These are phyloP conservation scores for Gnomoniopsis sp. DNA, from an alignment of 2,329 filamentous ascomycete species.

Conservation along the genomic window DNA sequence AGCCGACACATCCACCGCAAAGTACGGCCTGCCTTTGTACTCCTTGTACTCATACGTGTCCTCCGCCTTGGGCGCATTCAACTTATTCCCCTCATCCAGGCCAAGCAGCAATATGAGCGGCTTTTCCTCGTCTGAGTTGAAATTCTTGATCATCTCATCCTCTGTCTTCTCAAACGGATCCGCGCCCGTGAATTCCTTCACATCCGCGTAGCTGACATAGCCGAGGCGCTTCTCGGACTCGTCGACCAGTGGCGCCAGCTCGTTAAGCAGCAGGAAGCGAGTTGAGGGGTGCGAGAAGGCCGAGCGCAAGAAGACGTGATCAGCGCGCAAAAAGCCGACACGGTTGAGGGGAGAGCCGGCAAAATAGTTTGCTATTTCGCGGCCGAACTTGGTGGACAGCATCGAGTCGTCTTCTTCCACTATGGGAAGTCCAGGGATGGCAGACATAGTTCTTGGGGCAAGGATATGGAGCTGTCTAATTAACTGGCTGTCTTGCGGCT, in stretches of 20 bases:
- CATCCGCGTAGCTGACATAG: slow-evolving; percentile 65
- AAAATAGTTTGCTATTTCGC: slow-evolving; percentile 81
- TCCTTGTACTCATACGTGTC: slow-evolving; percentile 59
- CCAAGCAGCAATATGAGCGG: slow-evolving; percentile 83
- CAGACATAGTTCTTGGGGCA: slow-evolving; percentile 1
- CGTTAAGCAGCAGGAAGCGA: slow-evolving; percentile 73
- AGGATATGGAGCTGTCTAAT: not conserved
- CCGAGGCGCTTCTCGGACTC: slow-evolving; percentile 57
- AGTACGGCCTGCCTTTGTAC: slow-evolving; percentile 79
- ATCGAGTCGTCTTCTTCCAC: slow-evolving; percentile 56
- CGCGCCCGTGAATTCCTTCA: slow-evolving; percentile 66
- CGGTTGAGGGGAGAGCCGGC: slow-evolving; percentile 75
- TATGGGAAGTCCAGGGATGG: slow-evolving; percentile 40
- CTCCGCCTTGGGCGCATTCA: slow-evolving; percentile 26
- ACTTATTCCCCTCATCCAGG: slow-evolving; percentile 59
- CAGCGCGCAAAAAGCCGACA: slow-evolving; percentile 71
- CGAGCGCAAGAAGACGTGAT: slow-evolving; percentile 65
- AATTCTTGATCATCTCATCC: slow-evolving; percentile 67
- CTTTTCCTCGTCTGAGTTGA: slow-evolving; percentile 64
- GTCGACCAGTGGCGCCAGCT: slow-evolving; percentile 69
- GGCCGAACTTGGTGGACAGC: slow-evolving; percentile 74
- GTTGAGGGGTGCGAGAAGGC: slow-evolving; percentile 65
- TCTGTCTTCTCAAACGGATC: slow-evolving; percentile 71
- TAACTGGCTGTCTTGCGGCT: not conserved
- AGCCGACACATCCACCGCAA: slow-evolving; percentile 85